Conservation (phyloP, 345 rosid genomes). For the Eucalyptus camaldulensis region DNA sequence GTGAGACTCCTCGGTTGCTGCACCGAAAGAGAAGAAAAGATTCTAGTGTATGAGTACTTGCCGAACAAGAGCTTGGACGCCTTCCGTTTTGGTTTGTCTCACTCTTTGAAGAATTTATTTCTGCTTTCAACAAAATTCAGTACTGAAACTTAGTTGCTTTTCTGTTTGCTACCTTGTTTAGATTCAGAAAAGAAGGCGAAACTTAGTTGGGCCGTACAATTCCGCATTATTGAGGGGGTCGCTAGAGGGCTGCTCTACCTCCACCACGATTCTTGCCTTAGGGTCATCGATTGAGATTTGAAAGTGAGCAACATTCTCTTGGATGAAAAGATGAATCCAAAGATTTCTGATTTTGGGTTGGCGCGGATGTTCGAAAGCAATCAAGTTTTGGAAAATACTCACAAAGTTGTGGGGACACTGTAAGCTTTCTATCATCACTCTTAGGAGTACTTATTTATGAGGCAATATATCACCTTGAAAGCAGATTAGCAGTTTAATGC, state of each 20-base stretch:
- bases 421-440: not conserved
- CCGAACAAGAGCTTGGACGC: too few species aligned
- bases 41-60: too few species aligned
- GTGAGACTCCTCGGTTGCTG: too few species aligned
- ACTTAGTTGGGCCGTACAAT: conserved; percentile 1
- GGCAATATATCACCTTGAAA: not conserved
- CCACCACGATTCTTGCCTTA: conserved; percentile 33
- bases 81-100: too few species aligned
- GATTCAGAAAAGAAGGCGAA: not conserved
- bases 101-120: too few species aligned
- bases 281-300: conserved; percentile 1
- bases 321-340: not conserved
- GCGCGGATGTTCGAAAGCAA: not conserved
- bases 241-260: conserved; percentile 19
- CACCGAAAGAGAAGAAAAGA: too few species aligned
- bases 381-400: not conserved
- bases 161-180: not conserved
- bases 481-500: not conserved
- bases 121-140: too few species aligned
- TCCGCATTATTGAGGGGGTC: conserved; percentile 5
- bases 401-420: not conserved
- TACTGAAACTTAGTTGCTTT: not conserved
- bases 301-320: not conserved
- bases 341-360: not conserved
- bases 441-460: not conserved